Conservation (phyloP, 306 rosid species). For the Fragaria iinumae region DNA sequence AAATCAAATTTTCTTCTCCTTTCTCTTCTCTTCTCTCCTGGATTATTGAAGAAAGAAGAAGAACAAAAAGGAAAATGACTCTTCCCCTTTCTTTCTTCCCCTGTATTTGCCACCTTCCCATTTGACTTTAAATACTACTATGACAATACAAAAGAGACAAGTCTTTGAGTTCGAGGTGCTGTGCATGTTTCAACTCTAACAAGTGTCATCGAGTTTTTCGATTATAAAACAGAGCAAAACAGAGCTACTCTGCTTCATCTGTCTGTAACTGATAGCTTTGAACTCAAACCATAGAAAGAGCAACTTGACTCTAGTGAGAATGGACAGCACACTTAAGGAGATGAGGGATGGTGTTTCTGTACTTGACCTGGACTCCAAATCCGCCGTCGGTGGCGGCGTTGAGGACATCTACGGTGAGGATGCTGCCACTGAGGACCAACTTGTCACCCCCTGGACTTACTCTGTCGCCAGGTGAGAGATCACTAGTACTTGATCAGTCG, state of each 20-base stretch:
- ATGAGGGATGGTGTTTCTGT: constrained; percentile 60
- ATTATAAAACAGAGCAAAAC: background rate
- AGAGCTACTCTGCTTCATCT: background rate
- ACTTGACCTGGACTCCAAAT: constrained; percentile 69
- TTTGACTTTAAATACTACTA: background rate
- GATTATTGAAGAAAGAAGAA: background rate
- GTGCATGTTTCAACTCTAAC: background rate
- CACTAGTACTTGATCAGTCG: background rate
- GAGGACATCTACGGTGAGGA: constrained; percentile 90
- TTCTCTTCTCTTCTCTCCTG: background rate
- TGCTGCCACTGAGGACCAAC: constrained; percentile 80
- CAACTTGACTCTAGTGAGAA: constrained; percentile 3
- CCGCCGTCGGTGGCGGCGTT: constrained; percentile 74
- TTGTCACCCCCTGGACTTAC: constrained; percentile 87
- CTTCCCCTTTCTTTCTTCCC: background rate
- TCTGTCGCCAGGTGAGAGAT: constrained; percentile 80
- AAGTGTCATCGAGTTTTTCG: background rate
- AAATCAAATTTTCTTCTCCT: background rate
- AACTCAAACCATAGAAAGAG: background rate
- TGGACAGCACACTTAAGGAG: constrained; percentile 67
- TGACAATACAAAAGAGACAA: background rate
- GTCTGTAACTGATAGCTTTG: background rate
- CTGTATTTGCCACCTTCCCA: background rate
- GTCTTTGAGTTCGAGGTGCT: background rate
- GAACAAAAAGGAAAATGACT: no score